phyloP scores from a whole-genome alignment of 2,329 filamentous ascomycete genomes.

The Zymoseptoria passerinii region DNA sequence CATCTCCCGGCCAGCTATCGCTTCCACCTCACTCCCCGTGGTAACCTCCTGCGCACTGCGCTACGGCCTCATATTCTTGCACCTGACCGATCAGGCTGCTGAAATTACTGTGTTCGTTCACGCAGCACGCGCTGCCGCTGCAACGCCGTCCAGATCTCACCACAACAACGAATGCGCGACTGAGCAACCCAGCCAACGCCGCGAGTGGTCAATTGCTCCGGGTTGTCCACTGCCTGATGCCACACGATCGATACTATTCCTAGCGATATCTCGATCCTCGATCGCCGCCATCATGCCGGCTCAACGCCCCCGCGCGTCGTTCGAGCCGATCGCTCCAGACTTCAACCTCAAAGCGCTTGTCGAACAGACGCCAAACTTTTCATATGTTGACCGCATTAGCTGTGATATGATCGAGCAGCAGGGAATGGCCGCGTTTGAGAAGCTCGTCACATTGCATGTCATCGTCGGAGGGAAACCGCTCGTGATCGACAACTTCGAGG shows the following conservation, averaged over 20 bases:
- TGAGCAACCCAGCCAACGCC: background rate
- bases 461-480: conserved; percentile 78
- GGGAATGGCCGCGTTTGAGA: conserved; percentile 73
- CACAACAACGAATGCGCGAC: background rate
- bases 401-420: conserved; percentile 69
- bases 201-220: background rate
- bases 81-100: background rate
- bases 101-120: background rate
- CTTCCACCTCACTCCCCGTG: background rate
- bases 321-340: conserved; percentile 82
- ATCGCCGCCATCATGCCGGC: conserved; percentile 55
- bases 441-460: conserved; percentile 74
- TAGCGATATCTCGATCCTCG: background rate
- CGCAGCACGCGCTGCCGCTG: background rate
- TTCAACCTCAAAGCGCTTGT: conserved; percentile 71
- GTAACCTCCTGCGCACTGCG: background rate
- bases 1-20: background rate
- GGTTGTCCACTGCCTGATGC: background rate
- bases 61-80: background rate
- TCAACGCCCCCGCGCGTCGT: conserved; percentile 73
- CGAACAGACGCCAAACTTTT: conserved; percentile 71
- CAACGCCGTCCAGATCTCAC: background rate
- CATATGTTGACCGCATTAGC: conserved; percentile 74
- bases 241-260: background rate
- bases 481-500: conserved; percentile 82